Evolutionary conservation across 805 yeast genomes (phyloP).

Genomic region (Candida maltosa): DNA sequence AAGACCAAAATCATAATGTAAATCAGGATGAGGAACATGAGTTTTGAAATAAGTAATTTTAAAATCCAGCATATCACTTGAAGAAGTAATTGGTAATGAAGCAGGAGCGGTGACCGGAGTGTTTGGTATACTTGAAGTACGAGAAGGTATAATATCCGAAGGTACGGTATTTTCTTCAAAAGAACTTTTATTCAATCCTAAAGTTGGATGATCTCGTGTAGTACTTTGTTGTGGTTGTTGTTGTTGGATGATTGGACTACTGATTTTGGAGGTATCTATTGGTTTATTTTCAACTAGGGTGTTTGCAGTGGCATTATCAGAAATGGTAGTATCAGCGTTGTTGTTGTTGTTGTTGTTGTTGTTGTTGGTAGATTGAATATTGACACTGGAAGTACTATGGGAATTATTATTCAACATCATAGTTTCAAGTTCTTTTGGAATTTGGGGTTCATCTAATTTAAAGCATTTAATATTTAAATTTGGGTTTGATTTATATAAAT

Average conservation of each 20-base stretch:
- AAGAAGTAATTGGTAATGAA: not conserved
- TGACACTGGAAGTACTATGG: no score
- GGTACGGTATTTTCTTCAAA: no score
- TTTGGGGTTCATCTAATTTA: conserved; percentile 11
- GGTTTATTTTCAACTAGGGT: not conserved
- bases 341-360: no score
- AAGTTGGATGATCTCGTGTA: no score
- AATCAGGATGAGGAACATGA: conserved; percentile 33
- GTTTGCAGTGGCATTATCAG: not conserved
- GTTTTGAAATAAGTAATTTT: conserved; percentile 23
- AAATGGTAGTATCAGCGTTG: not conserved
- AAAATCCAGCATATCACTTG: conserved; percentile 1
- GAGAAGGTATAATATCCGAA: no score
- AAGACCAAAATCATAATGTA: conserved; percentile 42
- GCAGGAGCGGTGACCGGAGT: not conserved
- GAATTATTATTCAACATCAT: no score
- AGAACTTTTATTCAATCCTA: no score
- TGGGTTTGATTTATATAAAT: conserved; percentile 56
- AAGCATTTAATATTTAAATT: conserved; percentile 41
- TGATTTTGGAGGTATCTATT: not conserved
- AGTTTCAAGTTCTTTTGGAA: not conserved
- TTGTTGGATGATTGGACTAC: not conserved
- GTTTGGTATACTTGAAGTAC: conserved; percentile 1
- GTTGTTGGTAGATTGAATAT: no score
- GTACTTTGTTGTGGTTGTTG: not conserved